Evolutionary conservation across 2,329 filamentous ascomycete species (phyloP).

Genomic region (Penicillium hesseltinei): DNA sequence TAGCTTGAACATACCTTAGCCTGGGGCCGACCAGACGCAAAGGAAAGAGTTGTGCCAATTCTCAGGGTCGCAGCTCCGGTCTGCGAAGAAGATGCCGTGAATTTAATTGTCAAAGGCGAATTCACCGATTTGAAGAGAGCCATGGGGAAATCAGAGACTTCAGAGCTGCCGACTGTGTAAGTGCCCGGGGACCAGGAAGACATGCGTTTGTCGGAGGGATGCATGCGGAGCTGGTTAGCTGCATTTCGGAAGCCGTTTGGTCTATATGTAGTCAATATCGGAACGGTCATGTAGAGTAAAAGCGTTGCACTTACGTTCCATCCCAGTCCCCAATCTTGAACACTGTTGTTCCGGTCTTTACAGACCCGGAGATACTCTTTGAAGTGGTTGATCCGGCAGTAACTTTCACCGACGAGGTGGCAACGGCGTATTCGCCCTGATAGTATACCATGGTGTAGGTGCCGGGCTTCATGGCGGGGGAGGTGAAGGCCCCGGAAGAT

Average conservation of each 20-base stretch:
- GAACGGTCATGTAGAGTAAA: slow-evolving; percentile 5
- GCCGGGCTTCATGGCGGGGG: slow-evolving; percentile 65
- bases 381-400: slow-evolving; percentile 50
- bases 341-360: slow-evolving; percentile 52
- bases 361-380: slow-evolving; percentile 52
- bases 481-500: slow-evolving; percentile 58
- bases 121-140: slow-evolving; percentile 63
- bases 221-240: slow-evolving; percentile 66
- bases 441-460: slow-evolving; percentile 68
- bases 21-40: slow-evolving; percentile 58
- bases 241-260: slow-evolving; percentile 66
- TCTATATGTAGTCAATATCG: slow-evolving; percentile 12
- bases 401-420: slow-evolving; percentile 51
- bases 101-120: slow-evolving; percentile 59
- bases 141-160: slow-evolving; percentile 60
- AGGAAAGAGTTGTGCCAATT: slow-evolving; percentile 64
- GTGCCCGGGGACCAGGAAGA: slow-evolving; percentile 58
- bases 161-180: slow-evolving; percentile 60
- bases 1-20: slow-evolving; percentile 33
- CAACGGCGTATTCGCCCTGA: slow-evolving; percentile 58
- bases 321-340: slow-evolving; percentile 67
- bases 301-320: slow-evolving; percentile 45
- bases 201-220: slow-evolving; percentile 66
- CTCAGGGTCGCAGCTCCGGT: slow-evolving; percentile 58
- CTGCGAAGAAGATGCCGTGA: slow-evolving; percentile 53